A percentile compares a stretch with the other conserved stretches of the same genome.
Conservation (phyloP, 2,329 filamentous ascomycete genomes). For the Bretziella fagacearum region DNA sequence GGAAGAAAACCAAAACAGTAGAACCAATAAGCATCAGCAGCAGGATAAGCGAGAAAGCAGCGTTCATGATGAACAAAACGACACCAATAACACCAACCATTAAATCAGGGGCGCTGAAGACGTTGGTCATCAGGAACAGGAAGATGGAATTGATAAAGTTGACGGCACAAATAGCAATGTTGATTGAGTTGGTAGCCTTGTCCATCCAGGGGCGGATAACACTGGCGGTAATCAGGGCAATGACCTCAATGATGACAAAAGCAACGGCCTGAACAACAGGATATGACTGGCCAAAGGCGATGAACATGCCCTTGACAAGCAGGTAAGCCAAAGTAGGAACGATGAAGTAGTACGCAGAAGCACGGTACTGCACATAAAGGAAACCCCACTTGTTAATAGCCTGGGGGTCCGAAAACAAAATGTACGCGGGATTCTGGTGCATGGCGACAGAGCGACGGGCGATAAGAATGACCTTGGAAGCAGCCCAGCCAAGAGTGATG, state of each 20-base stretch:
- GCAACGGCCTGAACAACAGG: constrained; percentile 63
- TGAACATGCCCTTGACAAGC: constrained; percentile 76
- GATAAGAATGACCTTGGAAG: constrained; percentile 75
- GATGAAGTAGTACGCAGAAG: constrained; percentile 90
- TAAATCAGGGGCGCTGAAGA: constrained; percentile 69
- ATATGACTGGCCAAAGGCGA: constrained; percentile 59
- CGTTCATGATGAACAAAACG: constrained; percentile 76
- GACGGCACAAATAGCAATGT: constrained; percentile 76
- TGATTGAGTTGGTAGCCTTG: constrained; percentile 94
- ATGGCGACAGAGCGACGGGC: constrained; percentile 75
- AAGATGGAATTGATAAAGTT: constrained; percentile 89
- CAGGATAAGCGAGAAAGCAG: constrained; percentile 64
- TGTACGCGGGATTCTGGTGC: constrained; percentile 94
- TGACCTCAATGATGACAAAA: constrained; percentile 67
- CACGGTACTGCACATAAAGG: constrained; percentile 91
- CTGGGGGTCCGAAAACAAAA: constrained; percentile 88
- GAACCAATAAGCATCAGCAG: constrained; percentile 59
- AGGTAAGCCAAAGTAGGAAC: constrained; percentile 63
- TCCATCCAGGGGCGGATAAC: constrained; percentile 94
- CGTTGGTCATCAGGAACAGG: constrained; percentile 69
- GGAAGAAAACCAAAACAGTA: constrained; percentile 53
- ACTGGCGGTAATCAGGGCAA: constrained; percentile 56
- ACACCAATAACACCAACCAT: constrained; percentile 82
- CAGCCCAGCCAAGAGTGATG: constrained; percentile 65
- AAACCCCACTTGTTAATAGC: constrained; percentile 96